These are phyloP conservation scores for Talaromyces marneffei DNA, from an alignment of 2,329 filamentous ascomycete genomes.

Conservation along the genomic window DNA sequence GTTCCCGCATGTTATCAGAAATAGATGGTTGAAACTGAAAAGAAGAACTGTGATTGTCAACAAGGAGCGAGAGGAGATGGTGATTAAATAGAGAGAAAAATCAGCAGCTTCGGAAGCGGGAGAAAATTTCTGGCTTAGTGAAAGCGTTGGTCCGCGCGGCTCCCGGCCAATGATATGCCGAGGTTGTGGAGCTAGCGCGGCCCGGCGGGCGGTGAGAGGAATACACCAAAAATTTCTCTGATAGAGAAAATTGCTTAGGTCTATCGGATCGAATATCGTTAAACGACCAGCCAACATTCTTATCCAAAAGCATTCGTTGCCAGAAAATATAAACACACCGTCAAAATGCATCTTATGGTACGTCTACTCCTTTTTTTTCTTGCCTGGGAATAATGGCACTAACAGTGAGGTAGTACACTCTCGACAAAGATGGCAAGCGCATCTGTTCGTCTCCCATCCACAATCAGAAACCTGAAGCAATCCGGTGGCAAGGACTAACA, in stretches of 20 bases:
- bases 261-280: background rate
- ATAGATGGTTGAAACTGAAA: background rate
- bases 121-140: slow-evolving; percentile 12
- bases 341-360: slow-evolving; percentile 41
- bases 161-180: slow-evolving; percentile 3
- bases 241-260: background rate
- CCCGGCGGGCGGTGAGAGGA: slow-evolving; percentile 11
- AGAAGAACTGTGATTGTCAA: background rate
- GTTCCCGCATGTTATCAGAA: background rate
- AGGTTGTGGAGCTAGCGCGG: background rate
- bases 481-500: background rate
- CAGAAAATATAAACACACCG: background rate
- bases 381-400: background rate
- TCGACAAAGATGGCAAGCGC: slow-evolving; percentile 76
- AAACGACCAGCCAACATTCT: background rate
- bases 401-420: slow-evolving; percentile 60
- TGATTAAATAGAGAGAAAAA: slow-evolving; percentile 6
- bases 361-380: background rate
- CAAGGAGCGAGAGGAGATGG: background rate
- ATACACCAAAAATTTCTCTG: slow-evolving; percentile 14
- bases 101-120: slow-evolving; percentile 17
- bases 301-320: background rate
- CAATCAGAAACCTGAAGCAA: slow-evolving; percentile 32
- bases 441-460: slow-evolving; percentile 43
- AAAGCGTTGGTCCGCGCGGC: background rate